These are phyloP conservation scores for Lanmaoa rubissima DNA, from an alignment of 768 basidiomycete species.

Conservation along the genomic window DNA sequence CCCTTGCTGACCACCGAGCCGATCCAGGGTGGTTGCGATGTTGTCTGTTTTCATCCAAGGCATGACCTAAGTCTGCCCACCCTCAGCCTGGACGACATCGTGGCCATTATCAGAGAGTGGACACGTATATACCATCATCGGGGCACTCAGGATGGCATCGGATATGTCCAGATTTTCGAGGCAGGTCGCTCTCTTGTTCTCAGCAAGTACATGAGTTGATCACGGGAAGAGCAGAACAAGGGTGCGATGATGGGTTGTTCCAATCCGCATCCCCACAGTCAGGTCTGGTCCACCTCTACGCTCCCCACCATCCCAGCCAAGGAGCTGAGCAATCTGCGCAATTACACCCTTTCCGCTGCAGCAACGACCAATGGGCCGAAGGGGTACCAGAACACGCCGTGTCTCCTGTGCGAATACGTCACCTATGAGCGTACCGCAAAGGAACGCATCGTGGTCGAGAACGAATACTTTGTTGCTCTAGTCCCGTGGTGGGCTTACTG, in stretches of 20 bases:
- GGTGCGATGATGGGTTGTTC: constrained; percentile 95
- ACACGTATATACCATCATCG: constrained; percentile 57
- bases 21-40: constrained; percentile 82
- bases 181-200: constrained; percentile 29
- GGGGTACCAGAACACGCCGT: constrained; percentile 57
- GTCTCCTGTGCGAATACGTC: constrained; percentile 80
- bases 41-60: constrained; percentile 80
- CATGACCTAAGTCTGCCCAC: constrained; percentile 84
- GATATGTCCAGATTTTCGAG: constrained; percentile 90
- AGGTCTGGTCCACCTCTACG: constrained; percentile 77
- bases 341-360: constrained; percentile 41
- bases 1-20: constrained; percentile 65
- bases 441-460: constrained; percentile 66
- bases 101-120: constrained; percentile 72
- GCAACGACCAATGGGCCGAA: constrained; percentile 46
- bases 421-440: constrained; percentile 56
- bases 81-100: constrained; percentile 56
- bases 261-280: constrained; percentile 93
- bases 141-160: constrained; percentile 62
- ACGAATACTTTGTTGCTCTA: constrained; percentile 76
- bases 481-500: constrained; percentile 97
- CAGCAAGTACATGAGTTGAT: not conserved
- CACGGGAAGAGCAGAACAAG: constrained; percentile 60
- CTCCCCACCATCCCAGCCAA: constrained; percentile 69
- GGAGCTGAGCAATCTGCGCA: constrained; percentile 57